Base-by-base conservation (phyloP, 179 eudicot genomes). In the Beta macrorhiza region DNA sequence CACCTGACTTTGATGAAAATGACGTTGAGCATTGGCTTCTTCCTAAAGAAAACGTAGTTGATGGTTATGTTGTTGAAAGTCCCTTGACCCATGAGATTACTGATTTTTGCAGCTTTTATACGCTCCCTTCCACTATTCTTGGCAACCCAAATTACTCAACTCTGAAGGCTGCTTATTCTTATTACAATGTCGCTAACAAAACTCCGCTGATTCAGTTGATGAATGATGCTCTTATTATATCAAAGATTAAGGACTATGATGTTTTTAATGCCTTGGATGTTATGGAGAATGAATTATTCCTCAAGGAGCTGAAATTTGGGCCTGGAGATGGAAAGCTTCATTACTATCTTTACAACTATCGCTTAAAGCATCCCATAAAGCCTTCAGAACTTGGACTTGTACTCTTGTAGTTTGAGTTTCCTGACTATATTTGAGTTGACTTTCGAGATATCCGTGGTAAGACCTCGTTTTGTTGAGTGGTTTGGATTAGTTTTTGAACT, bases 271-370 rank as follows among this genome's bases (percentile, higher is more conserved):
- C 97, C 55, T 81, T 92, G 81, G 97, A 92, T 85, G 90, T 89
- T 67, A 92, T 92, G 97, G 87, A 89, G 82, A 92, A 92, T 75
- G 93, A 92, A 80, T 61, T 88, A 49, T 87, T 89, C 78, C 83
- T 92, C 86, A 91, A 92, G 89, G 97, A 92, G 75, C 88, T 92
- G 76, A 92, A 92, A 79, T 92, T 84, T 80, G 97, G 93, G 68
- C 92, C 97, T 25, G 93, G 97, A 42, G 93, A 92, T 79, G 97
- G 97, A 83, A 89, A 92, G 80, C 93, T 92, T 76, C 97, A 92
- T 78, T 91, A 92, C 82, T 92, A 92, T 78, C 92, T 92, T 80
- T 91, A 91, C 87, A 92, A 92, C 79, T 92, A 89, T 69, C 89
- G 97, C 65, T 58, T 91, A 67, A 85, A 87, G 78, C 89, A 87